A percentile compares a stretch with the other conserved stretches of the same genome.
phyloP scores from a whole-genome alignment of 169 alveolate species.

The Amoebophrya sp. region DNA sequence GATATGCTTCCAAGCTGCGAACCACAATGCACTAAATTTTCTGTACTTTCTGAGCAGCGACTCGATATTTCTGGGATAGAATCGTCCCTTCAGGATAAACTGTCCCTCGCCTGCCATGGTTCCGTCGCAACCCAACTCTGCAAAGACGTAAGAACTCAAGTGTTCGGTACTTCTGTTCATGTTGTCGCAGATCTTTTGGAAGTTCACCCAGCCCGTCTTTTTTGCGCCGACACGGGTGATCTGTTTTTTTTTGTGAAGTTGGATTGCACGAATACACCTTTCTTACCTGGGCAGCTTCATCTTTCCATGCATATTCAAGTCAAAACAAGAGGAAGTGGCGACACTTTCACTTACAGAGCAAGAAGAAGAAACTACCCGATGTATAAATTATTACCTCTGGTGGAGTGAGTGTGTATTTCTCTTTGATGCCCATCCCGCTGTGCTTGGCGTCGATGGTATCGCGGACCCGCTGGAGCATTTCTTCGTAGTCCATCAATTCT shows the following conservation, averaged over 20 bases:
- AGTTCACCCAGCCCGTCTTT: background rate
- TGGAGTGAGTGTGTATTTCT: background rate
- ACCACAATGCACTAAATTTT: too few relatives aligned
- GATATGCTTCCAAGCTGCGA: too few relatives aligned
- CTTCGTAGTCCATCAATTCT: background rate
- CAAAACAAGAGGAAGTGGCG: too few relatives aligned
- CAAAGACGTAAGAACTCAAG: background rate
- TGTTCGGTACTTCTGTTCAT: background rate
- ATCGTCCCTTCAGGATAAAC: background rate
- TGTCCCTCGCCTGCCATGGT: background rate
- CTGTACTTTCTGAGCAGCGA: background rate
- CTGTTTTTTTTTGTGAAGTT: too few relatives aligned
- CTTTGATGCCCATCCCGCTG: background rate
- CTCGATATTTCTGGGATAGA: background rate
- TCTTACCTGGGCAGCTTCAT: too few relatives aligned
- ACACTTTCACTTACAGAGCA: too few relatives aligned
- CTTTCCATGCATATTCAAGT: too few relatives aligned
- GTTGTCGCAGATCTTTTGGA: background rate
- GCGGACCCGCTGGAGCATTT: background rate
- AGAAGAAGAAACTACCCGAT: too few relatives aligned
- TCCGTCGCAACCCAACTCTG: background rate
- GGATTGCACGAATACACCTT: too few relatives aligned
- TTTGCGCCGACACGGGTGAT: background rate
- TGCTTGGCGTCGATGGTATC: background rate
- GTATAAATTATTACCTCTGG: background rate